Evolutionary conservation across 768 basidiomycete genomes (phyloP).

Genomic region (Amanita rimosa): DNA sequence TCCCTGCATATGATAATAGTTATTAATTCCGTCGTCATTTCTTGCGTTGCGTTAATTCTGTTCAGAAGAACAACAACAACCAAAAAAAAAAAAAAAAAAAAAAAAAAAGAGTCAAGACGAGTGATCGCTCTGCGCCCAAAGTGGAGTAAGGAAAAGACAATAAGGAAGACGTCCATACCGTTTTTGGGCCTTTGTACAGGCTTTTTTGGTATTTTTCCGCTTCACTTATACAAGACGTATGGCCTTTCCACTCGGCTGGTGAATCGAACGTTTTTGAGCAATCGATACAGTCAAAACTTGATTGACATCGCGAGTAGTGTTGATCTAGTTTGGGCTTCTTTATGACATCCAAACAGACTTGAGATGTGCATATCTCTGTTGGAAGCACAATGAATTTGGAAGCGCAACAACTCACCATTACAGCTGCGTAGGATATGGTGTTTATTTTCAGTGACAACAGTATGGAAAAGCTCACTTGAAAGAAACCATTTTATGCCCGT

Average conservation of each 20-base stretch:
- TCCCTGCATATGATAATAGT: slow-evolving; percentile 1
- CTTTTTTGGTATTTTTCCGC: slow-evolving; percentile 90
- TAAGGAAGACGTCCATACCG: slow-evolving; percentile 15
- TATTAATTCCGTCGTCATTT: neutral
- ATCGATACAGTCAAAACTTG: slow-evolving; percentile 76
- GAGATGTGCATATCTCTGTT: neutral
- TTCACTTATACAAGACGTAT: slow-evolving; percentile 81
- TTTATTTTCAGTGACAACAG: neutral
- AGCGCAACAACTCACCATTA: slow-evolving; percentile 38
- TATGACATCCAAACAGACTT: slow-evolving; percentile 76
- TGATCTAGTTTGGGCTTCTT: slow-evolving; percentile 92
- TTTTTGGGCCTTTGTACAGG: slow-evolving; percentile 74
- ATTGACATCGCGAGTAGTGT: slow-evolving; percentile 50
- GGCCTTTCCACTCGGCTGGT: slow-evolving; percentile 68
- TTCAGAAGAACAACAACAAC: neutral
- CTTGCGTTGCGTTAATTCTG: no score
- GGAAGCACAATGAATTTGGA: neutral
- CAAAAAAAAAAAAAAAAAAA: no score
- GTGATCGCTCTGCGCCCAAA: neutral
- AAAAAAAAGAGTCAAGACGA: no score
- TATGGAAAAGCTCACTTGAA: slow-evolving; percentile 44
- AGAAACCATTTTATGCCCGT: slow-evolving; percentile 38
- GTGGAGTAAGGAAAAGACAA: neutral
- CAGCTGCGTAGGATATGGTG: slow-evolving; percentile 41
- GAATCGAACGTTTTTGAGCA: slow-evolving; percentile 77